phyloP scores from a whole-genome alignment of 441 rosid species.

The Adansonia gregorii region DNA sequence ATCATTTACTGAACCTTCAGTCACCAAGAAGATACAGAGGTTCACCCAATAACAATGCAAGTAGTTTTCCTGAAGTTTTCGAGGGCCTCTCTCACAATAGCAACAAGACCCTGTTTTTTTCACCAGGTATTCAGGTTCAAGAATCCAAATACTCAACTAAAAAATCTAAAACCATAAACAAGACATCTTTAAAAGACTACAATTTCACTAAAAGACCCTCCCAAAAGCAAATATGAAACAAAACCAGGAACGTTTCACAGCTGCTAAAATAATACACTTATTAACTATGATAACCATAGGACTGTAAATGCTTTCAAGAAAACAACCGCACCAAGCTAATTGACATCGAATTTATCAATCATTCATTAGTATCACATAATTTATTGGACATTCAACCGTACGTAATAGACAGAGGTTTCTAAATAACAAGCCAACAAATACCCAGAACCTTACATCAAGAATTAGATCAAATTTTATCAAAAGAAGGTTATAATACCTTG shows the following conservation, averaged over 20 bases:
- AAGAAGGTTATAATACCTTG: constrained; percentile 45
- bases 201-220: not conserved
- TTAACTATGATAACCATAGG: not conserved
- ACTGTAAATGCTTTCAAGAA: not conserved
- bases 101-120: constrained; percentile 58
- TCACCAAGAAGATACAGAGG: constrained; percentile 42
- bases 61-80: constrained; percentile 50
- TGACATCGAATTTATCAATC: not conserved
- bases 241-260: not conserved
- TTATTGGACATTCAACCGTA: constrained; percentile 41
- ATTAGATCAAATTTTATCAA: not conserved
- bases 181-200: not conserved
- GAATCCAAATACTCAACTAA: not conserved
- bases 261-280: not conserved
- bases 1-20: constrained; percentile 64
- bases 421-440: constrained; percentile 46
- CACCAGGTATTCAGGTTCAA: constrained; percentile 32
- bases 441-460: not conserved
- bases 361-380: constrained; percentile 23
- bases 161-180: not conserved
- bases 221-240: not conserved
- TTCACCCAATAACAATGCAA: constrained; percentile 69
- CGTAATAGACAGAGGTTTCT: constrained; percentile 47
- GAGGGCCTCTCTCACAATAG: constrained; percentile 43
- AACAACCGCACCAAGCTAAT: not conserved